Percentiles rank a stretch among this genome's conserved stretches.
Conservation (phyloP, 768 basidiomycete genomes). For the Naganishia onofrii region DNA sequence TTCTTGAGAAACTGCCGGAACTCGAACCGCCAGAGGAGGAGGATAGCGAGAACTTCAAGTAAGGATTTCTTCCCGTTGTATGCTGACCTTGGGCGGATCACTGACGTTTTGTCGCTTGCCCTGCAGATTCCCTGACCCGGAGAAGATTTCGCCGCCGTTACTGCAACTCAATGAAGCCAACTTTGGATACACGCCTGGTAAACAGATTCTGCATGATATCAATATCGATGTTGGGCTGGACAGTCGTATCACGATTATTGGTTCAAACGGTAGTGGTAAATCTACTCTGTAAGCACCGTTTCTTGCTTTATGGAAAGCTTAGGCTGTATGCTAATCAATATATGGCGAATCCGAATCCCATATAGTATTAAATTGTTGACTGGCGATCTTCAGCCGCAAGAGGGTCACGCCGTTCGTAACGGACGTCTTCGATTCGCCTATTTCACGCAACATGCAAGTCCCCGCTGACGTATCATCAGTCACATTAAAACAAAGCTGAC, state of each 20-base stretch:
- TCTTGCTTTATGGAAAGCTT: not conserved
- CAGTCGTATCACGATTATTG: conserved; percentile 89
- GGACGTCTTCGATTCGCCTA: conserved; percentile 71
- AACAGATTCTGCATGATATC: conserved; percentile 69
- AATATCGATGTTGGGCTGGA: conserved; percentile 94
- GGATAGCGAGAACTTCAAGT: conserved; percentile 91
- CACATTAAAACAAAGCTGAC: not conserved
- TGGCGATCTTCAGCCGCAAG: conserved; percentile 69
- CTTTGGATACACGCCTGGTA: conserved; percentile 80
- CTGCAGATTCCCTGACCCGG: conserved; percentile 82
- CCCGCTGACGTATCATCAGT: not conserved
- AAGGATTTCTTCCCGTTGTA: conserved; percentile 29
- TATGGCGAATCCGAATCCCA: conserved; percentile 14
- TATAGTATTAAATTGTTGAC: conserved; percentile 93
- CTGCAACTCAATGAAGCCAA: conserved; percentile 85
- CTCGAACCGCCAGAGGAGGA: conserved; percentile 87
- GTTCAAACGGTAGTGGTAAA: conserved; percentile 93
- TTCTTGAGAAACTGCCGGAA: conserved; percentile 84
- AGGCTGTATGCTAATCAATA: not conserved
- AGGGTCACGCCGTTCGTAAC: conserved; percentile 82
- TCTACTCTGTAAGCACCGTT: conserved; percentile 74
- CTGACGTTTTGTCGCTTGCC: conserved; percentile 3
- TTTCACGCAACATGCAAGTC: conserved; percentile 62
- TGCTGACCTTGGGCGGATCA: not conserved
- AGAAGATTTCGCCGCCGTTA: conserved; percentile 94